Evolutionary conservation across 1,139 yeast genomes (phyloP).

Genomic region (Kodamaea sp.): DNA sequence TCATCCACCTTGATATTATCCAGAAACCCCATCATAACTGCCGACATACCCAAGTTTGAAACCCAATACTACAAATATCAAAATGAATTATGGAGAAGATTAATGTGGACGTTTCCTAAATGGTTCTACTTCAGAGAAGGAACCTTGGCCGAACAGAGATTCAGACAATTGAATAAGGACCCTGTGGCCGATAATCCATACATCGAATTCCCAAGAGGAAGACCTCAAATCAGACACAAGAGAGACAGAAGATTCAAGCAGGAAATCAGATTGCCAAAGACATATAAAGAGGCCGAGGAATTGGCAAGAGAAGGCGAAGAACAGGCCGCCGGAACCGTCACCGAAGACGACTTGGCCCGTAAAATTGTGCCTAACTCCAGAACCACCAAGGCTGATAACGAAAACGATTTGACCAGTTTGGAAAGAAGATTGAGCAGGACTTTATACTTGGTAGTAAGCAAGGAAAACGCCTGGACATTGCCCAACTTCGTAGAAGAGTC

Average conservation of each 20-base stretch:
- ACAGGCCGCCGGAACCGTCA: slow-evolving; percentile 33
- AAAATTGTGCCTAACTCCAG: slow-evolving; percentile 74
- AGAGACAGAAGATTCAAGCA: slow-evolving; percentile 89
- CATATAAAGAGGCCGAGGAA: slow-evolving; percentile 43
- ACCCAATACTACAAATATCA: slow-evolving; percentile 78
- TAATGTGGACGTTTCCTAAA: slow-evolving; percentile 97
- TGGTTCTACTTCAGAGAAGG: slow-evolving; percentile 92
- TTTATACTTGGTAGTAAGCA: slow-evolving; percentile 66
- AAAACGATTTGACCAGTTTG: slow-evolving; percentile 62
- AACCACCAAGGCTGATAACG: slow-evolving; percentile 71
- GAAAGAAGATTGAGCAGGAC: slow-evolving; percentile 82
- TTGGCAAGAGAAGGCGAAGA: slow-evolving; percentile 27
- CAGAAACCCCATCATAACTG: slow-evolving; percentile 81
- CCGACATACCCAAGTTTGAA: slow-evolving; percentile 74
- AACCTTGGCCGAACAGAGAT: slow-evolving; percentile 83
- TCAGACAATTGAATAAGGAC: slow-evolving; percentile 70
- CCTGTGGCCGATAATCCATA: slow-evolving; percentile 75
- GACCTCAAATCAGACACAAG: slow-evolving; percentile 82
- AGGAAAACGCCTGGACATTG: slow-evolving; percentile 63
- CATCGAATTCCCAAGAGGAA: slow-evolving; percentile 77
- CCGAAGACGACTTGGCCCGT: slow-evolving; percentile 58
- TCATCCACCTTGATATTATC: slow-evolving; percentile 60
- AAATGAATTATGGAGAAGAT: slow-evolving; percentile 79
- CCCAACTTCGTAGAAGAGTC: slow-evolving; percentile 61
- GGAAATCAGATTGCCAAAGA: slow-evolving; percentile 67